Evolutionary conservation across 2,329 filamentous ascomycete species (phyloP), one percentile per base, ranked within the genome.

Genomic region (Sphaerulina musiva): DNA sequence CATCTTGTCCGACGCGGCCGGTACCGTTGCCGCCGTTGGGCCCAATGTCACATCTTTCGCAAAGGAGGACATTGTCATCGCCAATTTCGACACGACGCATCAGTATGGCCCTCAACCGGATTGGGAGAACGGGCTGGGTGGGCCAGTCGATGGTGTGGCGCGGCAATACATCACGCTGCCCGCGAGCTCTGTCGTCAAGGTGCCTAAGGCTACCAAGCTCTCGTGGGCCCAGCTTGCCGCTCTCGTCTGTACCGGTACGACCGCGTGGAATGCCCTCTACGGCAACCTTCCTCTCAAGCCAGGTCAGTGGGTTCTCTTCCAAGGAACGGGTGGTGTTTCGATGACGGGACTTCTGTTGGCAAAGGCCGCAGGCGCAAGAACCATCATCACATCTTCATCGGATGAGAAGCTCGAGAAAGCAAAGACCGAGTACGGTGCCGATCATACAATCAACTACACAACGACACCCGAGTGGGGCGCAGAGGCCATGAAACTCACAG

Each of bases 1-100:
- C 1, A 82, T 83, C 1, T 83, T 81, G 68, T 85, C 82, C 26
- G 85, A 88, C 68, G 85, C 84, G 76, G 84, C 82, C 68, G 85
- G 84, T 40, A 74, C 75, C 8, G 73, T 87, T 46, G 71, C 79
- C 3, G 68, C 74, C 11, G 62, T 78, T 23, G 79, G 79, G 38
- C 63, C 73, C 6, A 51, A 49, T 26, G 59, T 62, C 8, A 14
- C 39, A 2, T 50, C 48, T 6, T 32, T 59, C 31, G 34, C 75
- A 49, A 70, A 73, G 11, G 83, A 83, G 55, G 80, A 85, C 53
- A 78, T 81, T n/a, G 84, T 87, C 41, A 74, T 85, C 43, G 78
- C 78, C 23, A 58, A 54, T 42, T 62, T 63, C 32, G 59, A 60
- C 32, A 36, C 53, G 4, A 55, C 56, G 6, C 58, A 60, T 31